phyloP scores from a whole-genome alignment of 306 rosid genomes.

The Pachyrhizus erosus region DNA sequence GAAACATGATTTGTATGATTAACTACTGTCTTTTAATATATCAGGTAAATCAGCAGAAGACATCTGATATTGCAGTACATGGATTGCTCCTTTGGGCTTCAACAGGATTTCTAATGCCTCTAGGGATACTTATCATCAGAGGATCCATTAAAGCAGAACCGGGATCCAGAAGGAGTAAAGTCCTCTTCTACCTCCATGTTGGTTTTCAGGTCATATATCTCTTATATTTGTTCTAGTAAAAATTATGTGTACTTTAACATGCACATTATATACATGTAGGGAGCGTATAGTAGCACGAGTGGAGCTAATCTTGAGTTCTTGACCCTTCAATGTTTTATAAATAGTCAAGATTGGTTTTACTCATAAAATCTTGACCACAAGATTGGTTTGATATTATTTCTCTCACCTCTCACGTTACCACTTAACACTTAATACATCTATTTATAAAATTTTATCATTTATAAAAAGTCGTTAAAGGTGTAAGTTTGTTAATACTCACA shows the following conservation, averaged over 20 bases:
- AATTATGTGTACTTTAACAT: conserved; percentile 3
- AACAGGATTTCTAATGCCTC: conserved; percentile 81
- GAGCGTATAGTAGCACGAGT: background rate
- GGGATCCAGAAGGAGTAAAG: conserved; percentile 57
- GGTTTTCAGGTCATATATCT: conserved; percentile 70
- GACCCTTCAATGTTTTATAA: background rate
- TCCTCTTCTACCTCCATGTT: conserved; percentile 84
- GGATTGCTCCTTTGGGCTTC: conserved; percentile 92
- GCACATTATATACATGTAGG: background rate
- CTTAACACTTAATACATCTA: background rate
- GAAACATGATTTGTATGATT: background rate
- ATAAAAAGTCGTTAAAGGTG: background rate
- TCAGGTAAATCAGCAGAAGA: conserved; percentile 69
- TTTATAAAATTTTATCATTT: background rate
- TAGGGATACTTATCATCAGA: conserved; percentile 79
- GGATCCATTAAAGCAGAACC: conserved; percentile 58
- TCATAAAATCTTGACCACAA: background rate
- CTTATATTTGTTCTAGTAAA: conserved; percentile 12
- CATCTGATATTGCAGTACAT: conserved; percentile 71
- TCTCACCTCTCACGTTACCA: background rate
- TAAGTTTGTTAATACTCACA: background rate
- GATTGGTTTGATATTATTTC: conserved; percentile 7
- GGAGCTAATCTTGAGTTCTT: background rate
- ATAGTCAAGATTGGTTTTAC: background rate
- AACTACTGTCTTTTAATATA: background rate